phyloP scores from a whole-genome alignment of 495 filamentous ascomycete genomes.

The Cercophora samala region DNA sequence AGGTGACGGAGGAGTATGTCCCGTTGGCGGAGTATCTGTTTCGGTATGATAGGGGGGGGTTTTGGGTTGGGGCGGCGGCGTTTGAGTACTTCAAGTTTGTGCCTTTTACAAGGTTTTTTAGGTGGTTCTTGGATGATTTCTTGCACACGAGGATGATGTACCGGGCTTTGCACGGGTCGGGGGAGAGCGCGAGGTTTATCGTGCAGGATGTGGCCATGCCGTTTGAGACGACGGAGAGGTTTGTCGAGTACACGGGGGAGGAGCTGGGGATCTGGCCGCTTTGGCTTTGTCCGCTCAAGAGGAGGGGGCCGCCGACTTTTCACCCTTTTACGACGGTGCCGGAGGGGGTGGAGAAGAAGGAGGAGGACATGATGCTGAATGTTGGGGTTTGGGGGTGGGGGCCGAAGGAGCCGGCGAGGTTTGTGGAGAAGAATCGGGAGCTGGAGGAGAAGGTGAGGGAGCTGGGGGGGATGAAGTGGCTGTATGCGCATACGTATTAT shows the following conservation, averaged over 20 bases:
- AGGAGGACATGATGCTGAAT: constrained; percentile 49
- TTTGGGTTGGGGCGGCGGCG: constrained; percentile 56
- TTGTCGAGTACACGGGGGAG: constrained; percentile 51
- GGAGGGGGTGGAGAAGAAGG: constrained; percentile 17
- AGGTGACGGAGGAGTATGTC: constrained; percentile 32
- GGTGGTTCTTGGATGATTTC: constrained; percentile 61
- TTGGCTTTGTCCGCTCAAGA: constrained; percentile 58
- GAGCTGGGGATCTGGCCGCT: constrained; percentile 55
- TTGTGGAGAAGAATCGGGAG: constrained; percentile 57
- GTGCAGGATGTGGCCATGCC: constrained; percentile 60
- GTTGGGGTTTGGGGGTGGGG: constrained; percentile 56
- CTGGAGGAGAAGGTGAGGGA: constrained; percentile 62
- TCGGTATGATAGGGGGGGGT: constrained; percentile 59
- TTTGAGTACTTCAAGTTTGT: constrained; percentile 53
- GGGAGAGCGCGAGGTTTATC: constrained; percentile 51
- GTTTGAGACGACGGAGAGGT: constrained; percentile 44
- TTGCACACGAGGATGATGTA: constrained; percentile 63
- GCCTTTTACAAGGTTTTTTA: constrained; percentile 53
- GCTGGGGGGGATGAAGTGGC: constrained; percentile 64
- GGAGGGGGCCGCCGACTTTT: constrained; percentile 42
- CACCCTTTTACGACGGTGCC: constrained; percentile 43
- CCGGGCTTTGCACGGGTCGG: constrained; percentile 56
- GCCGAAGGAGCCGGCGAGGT: constrained; percentile 37
- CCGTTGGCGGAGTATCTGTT: constrained; percentile 57
- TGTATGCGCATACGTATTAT: constrained; percentile 62